Evolutionary conservation across 257 asterid species (phyloP), one percentile per base, ranked within the genome.

Genomic region (Salvia hispanica): DNA sequence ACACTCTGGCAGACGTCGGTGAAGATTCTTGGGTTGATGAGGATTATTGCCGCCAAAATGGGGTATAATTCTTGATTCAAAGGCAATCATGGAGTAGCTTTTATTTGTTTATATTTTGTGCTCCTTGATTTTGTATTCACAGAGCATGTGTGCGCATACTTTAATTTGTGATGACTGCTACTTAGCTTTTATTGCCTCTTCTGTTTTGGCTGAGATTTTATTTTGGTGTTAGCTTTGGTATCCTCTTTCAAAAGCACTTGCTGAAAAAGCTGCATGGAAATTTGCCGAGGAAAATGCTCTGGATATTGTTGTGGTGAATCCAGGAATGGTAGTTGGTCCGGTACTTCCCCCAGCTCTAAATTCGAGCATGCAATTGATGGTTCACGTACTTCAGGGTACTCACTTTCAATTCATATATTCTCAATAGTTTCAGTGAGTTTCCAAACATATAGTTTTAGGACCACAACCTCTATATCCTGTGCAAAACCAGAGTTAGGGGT

Each of bases 1-100:
- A 74, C 45, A 79, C 82, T 87, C 95, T 89, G 0, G 80, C 82
- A 58, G 89, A 89, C 67, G 68, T 54, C 42, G 83, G 80, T 62
- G 98, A 92, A 79, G 89, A 87, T 67, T 90, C 97, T 88, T 92
- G 97, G 96, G 52, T 87, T 4, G 98, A 92, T 72, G 88, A 78
- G 67, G 96, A 92, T 13, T 89, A 82, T 78, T 89, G 96, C 93
- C 85, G 54, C 67, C 74, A 69, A 34, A 84, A 92, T 7, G 96
- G 86, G 96, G 97, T 92, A 34, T 34, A 34, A 34, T 34, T 5
- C 2, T 34, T 34, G 37, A 34, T 34, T 34, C 37, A 34, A 13
- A 21, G 0, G 25, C 3, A 34, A 34, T 1, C 3, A 2, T n/a
- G 3, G 4, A 34, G 6, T 1, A 5, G 37, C 0, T 34, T 1